Evolutionary conservation across 225 moss, liverwort and hornwort species (phyloP), one percentile per base, ranked within the genome.

Genomic region (Polytrichum formosum): DNA sequence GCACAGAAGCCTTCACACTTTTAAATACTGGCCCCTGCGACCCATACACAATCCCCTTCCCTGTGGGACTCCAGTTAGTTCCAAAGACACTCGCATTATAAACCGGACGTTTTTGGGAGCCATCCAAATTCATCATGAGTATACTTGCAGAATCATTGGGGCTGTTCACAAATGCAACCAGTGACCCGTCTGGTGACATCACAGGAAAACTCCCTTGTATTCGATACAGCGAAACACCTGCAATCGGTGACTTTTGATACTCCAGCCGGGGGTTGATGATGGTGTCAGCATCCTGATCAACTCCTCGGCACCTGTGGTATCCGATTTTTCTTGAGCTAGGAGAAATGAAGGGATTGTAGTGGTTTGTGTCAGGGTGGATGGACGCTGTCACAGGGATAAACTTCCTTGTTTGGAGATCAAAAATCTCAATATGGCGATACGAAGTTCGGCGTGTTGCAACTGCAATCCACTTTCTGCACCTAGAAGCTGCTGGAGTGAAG

Each of bases 341-440:
- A 18, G 81, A 84, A 54, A 88, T 81, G 56, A 82, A 84, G 23
- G 88, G 85, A 54, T 75, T 88, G 68, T 84, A 88, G 53, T 88
- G 88, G 69, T 85, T 63, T 31, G 56, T 28, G n/a, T 70, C 3
- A 1, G 85, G 85, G 53, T 79, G 70, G 25, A 88, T 67, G 8
- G 30, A 66, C 60, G 80, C 79, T 25, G 85, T 88, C 5, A 88
- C 59, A 23, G 72, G 75, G 66, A 75, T 68, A 59, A 84, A 84
- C 5, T 72, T 61, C 33, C 65, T 70, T 7, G 77, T 65, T 26
- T 60, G 25, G 26, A 85, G 69, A 31, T 80, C 70, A 61, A 85
- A 84, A 53, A 88, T 73, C 73, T 88, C 88, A 5, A 85, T 63
- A 33, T 84, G 88, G 17, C 88, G 82, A 65, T 74, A 75, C 4